phyloP scores from a whole-genome alignment of 305 asterid genomes.

The Stenogyne calaminthoides region DNA sequence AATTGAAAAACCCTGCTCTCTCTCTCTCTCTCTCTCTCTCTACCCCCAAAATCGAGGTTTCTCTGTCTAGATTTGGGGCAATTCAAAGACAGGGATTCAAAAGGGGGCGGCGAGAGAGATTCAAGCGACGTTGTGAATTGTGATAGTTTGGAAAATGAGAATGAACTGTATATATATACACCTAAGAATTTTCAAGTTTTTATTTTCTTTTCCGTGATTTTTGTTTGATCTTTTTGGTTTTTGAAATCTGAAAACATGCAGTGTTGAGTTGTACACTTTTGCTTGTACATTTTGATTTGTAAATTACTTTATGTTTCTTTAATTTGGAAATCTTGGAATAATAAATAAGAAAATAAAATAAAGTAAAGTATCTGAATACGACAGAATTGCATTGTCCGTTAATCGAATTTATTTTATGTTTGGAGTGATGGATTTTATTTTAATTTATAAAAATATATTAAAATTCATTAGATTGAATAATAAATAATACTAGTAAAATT shows the following conservation, averaged over 20 bases:
- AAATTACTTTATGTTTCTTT: not conserved
- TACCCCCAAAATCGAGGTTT: constrained; percentile 22
- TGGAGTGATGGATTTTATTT: too few relatives aligned
- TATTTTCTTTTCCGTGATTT: not conserved
- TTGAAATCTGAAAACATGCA: not conserved
- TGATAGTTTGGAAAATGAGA: not conserved
- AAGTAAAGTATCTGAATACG: too few relatives aligned
- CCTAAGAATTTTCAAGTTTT: not conserved
- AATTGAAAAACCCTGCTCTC: constrained; percentile 16
- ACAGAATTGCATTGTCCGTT: too few relatives aligned
- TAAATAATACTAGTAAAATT: too few relatives aligned
- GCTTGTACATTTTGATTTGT: constrained; percentile 21
- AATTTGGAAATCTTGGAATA: not conserved
- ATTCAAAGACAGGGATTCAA: too few relatives aligned
- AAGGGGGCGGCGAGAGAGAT: constrained; percentile 32
- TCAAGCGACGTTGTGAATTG: constrained; percentile 18
- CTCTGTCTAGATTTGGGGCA: constrained; percentile 38
- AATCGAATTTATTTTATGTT: too few relatives aligned
- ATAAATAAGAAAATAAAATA: not conserved
- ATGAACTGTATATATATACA: not conserved
- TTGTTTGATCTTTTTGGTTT: not conserved
- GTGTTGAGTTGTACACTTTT: constrained; percentile 10
- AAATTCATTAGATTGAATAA: too few relatives aligned
- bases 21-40: constrained; percentile 24
- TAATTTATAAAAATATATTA: too few relatives aligned